Conservation (phyloP, 1,139 yeast species). For the Komagataea norvegica region DNA sequence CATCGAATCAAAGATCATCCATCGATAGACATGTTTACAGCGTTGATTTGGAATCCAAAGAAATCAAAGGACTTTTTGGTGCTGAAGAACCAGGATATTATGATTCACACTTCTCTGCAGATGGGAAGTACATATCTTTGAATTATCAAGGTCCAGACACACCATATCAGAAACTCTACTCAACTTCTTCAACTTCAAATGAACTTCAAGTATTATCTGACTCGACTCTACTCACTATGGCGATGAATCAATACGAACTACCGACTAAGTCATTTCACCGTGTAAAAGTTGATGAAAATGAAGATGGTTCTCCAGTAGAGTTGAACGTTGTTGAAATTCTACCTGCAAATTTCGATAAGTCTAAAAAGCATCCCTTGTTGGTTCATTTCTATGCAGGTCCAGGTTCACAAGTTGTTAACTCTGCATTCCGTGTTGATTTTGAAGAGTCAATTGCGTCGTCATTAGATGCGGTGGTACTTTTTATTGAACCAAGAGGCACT, state of each 20-base stretch:
- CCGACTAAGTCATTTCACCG: constrained; percentile 54
- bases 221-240: constrained; percentile 18
- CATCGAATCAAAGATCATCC: constrained; percentile 49
- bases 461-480: constrained; percentile 68
- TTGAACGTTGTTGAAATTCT: constrained; percentile 69
- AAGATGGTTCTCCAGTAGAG: constrained; percentile 33
- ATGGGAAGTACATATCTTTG: constrained; percentile 51
- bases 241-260: constrained; percentile 38
- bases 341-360: constrained; percentile 60
- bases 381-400: constrained; percentile 95
- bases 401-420: constrained; percentile 70
- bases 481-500: constrained; percentile 94
- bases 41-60: constrained; percentile 29
- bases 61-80: constrained; percentile 41
- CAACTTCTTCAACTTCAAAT: constrained; percentile 24
- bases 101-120: constrained; percentile 51
- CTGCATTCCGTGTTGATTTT: constrained; percentile 53
- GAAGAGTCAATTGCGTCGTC: constrained; percentile 66
- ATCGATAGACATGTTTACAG: constrained; percentile 49
- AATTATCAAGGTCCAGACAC: constrained; percentile 58
- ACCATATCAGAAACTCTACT: constrained; percentile 38
- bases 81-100: constrained; percentile 52
- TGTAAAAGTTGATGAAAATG: constrained; percentile 39
- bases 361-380: constrained; percentile 65
- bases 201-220: constrained; percentile 23